These are phyloP conservation scores for Radiomyces spectabilis DNA, from an alignment of 192 early-diverging fungal genomes.

Conservation along the genomic window DNA sequence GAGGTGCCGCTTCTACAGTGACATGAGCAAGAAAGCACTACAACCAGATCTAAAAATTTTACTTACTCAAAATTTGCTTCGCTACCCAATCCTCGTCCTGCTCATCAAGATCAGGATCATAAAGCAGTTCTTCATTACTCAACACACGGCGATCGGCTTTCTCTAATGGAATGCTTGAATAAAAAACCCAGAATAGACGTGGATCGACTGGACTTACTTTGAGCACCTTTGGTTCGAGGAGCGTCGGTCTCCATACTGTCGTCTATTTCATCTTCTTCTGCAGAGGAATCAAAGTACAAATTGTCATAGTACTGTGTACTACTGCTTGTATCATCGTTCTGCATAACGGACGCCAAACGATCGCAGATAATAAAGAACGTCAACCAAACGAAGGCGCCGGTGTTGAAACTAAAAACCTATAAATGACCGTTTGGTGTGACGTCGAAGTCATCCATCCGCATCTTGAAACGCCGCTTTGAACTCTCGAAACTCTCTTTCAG, in stretches of 20 bases:
- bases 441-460: too few species aligned
- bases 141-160: conserved; percentile 19
- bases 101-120: conserved; percentile 48
- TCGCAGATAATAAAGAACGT: too few species aligned
- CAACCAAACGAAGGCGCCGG: too few species aligned
- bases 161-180: background rate
- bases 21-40: background rate
- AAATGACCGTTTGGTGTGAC: too few species aligned
- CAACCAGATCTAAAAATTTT: too few species aligned
- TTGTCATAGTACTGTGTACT: conserved; percentile 46
- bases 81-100: conserved; percentile 46
- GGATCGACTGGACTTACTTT: conserved; percentile 5
- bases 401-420: too few species aligned
- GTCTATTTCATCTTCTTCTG: conserved; percentile 23
- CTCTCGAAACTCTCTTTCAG: too few species aligned
- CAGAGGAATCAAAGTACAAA: conserved; percentile 47
- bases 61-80: conserved; percentile 41
- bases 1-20: background rate
- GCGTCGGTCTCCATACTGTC: background rate
- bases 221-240: background rate
- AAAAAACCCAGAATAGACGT: background rate
- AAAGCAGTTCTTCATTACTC: conserved; percentile 43
- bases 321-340: too few species aligned
- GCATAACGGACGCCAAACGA: too few species aligned
- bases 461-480: too few species aligned